phyloP scores from a whole-genome alignment of 2,329 filamentous ascomycete species.

The Xylaria sp. region DNA sequence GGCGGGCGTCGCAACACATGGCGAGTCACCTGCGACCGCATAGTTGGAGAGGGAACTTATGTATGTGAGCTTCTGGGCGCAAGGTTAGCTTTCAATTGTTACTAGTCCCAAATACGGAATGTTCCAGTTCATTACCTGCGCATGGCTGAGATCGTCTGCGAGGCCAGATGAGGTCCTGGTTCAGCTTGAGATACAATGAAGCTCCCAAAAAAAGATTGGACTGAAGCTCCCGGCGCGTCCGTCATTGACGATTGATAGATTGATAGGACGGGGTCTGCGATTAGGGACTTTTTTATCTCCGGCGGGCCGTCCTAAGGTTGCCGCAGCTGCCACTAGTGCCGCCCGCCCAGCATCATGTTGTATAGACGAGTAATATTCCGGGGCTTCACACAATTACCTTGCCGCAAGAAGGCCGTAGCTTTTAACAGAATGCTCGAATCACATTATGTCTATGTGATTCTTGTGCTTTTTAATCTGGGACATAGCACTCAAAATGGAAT shows the following conservation, averaged over 20 bases:
- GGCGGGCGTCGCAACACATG: slow-evolving; percentile 53
- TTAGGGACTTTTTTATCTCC: slow-evolving; percentile 16
- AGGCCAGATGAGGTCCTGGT: slow-evolving; percentile 20
- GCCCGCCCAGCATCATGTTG: neutral
- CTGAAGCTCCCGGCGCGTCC: slow-evolving; percentile 36
- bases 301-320: slow-evolving; percentile 15
- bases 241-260: slow-evolving; percentile 31
- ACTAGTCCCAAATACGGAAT: neutral
- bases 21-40: slow-evolving; percentile 52
- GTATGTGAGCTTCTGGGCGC: slow-evolving; percentile 40
- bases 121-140: slow-evolving; percentile 40
- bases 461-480: too few relatives aligned
- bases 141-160: slow-evolving; percentile 43
- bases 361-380: too few relatives aligned
- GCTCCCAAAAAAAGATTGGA: slow-evolving; percentile 28
- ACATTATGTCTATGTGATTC: neutral
- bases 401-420: neutral
- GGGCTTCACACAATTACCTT: too few relatives aligned
- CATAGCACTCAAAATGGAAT: too few relatives aligned
- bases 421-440: neutral
- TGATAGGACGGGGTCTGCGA: slow-evolving; percentile 9
- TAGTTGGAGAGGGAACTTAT: slow-evolving; percentile 46
- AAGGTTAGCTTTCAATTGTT: slow-evolving; percentile 38
- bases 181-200: slow-evolving; percentile 17
- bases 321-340: slow-evolving; percentile 9